Base-by-base conservation (phyloP, 257 asterid genomes). In the Schizonepeta tenuifolia region DNA sequence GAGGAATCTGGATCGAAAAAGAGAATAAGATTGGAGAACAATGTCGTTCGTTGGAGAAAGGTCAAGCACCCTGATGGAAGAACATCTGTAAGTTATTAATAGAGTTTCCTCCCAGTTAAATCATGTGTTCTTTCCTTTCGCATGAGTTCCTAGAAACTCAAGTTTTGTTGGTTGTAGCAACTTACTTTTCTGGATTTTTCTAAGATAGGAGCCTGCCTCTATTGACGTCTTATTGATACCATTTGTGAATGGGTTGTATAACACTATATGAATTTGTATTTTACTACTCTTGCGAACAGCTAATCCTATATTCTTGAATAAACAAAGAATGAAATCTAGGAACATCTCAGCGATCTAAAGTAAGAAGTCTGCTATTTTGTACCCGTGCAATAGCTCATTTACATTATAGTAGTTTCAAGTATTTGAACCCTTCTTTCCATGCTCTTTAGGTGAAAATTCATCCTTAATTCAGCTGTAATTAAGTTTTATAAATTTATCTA, bases 31-130 rank as follows among this genome's bases (percentile, higher is more conserved):
- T 83, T 95, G 80, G 99, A 90, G 80, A 95, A 95, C 75, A 95
- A 95, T 83, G 91, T 92, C 69, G 98, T 90, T 72, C 93, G 98
- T 28, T 95, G 98, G 97, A 90, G 99, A 85, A 81, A 76, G 84
- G 89, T 88, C 75, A 92, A 73, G 74, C 86, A 83, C 9, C 84
- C 92, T 7, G 93, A 92, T 80, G 99, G 98, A 82, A 81, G 83
- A 46, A 65, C 77, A 70, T 71, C 91, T 69, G 99, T 95, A 85
- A 88, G 99, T 88, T 73, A 75, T 80, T 18, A 51, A 31, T 73
- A 65, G 61, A 49, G 70, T 26, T 75, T 67, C 51, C 38, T 28
- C 14, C 51, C 12, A 40, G 46, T 71, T 24, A 47, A 70, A 41
- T 28, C 55, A 67, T 55, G 60, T 60, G 63, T 22, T 51, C 60